These are phyloP conservation scores for Penicillium sp. DNA, from an alignment of 2,329 filamentous ascomycete species.

Conservation along the genomic window DNA sequence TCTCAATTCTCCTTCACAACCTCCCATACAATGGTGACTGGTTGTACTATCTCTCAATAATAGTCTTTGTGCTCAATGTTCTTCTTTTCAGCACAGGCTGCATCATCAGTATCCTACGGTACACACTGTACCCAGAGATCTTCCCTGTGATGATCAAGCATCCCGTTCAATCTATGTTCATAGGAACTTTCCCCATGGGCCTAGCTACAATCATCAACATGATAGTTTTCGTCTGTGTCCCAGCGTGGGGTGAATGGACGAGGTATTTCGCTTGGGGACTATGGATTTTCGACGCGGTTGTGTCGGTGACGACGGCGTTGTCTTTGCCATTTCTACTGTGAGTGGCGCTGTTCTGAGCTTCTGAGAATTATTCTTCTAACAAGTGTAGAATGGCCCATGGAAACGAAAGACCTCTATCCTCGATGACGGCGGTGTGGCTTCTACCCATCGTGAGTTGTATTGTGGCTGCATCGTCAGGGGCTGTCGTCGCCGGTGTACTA, in stretches of 20 bases:
- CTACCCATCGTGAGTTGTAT: constrained; percentile 67
- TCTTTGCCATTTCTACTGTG: constrained; percentile 59
- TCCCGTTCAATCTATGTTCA: constrained; percentile 65
- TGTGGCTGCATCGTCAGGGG: constrained; percentile 64
- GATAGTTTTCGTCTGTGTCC: constrained; percentile 59
- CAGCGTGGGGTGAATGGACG: constrained; percentile 60
- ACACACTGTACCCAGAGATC: constrained; percentile 63
- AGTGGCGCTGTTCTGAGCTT: constrained; percentile 4
- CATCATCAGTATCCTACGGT: constrained; percentile 57
- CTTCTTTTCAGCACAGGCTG: constrained; percentile 36
- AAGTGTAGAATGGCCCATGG: constrained; percentile 23
- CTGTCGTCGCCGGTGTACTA: constrained; percentile 59
- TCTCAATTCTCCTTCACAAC: constrained; percentile 37
- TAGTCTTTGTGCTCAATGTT: constrained; percentile 38
- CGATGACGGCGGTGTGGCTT: constrained; percentile 65
- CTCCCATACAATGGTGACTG: constrained; percentile 40
- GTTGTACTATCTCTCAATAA: constrained; percentile 41
- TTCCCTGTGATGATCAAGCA: constrained; percentile 66
- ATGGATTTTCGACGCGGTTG: constrained; percentile 57
- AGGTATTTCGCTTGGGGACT: constrained; percentile 55
- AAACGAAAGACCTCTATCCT: constrained; percentile 42
- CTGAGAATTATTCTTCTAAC: neutral
- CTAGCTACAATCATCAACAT: constrained; percentile 67
- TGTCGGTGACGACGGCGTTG: constrained; percentile 56
- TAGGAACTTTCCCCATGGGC: constrained; percentile 68